Percentiles rank a stretch among this genome's conserved stretches.
phyloP scores from a whole-genome alignment of 331 rosid genomes.

The Malus hybrid region DNA sequence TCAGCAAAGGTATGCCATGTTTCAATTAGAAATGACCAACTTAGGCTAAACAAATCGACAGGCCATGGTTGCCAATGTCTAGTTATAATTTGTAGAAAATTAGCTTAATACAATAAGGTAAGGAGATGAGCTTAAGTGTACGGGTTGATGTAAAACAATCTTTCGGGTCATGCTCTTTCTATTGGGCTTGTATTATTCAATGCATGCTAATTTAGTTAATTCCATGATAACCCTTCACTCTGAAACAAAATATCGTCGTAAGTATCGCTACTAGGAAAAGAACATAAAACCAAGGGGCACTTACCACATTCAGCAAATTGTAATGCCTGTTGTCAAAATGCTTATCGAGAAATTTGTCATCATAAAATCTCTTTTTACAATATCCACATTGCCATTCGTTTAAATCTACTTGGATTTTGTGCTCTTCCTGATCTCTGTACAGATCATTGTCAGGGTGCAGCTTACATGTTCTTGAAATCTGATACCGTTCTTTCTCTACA shows the following conservation, averaged over 20 bases:
- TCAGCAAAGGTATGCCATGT: slow-evolving; percentile 2
- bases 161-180: not conserved
- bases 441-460: slow-evolving; percentile 75
- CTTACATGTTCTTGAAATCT: slow-evolving; percentile 56
- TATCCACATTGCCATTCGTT: slow-evolving; percentile 93
- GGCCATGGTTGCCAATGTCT: not conserved
- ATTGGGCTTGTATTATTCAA: not conserved
- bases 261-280: not conserved
- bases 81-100: not conserved
- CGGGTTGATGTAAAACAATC: not conserved
- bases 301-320: slow-evolving; percentile 56
- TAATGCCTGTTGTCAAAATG: slow-evolving; percentile 72
- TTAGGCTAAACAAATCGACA: not conserved
- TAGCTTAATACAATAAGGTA: not conserved
- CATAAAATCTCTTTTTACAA: slow-evolving; percentile 86
- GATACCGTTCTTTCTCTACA: slow-evolving; percentile 62
- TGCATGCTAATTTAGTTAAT: not conserved
- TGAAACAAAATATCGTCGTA: not conserved
- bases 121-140: not conserved
- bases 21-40: slow-evolving; percentile 4
- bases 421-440: slow-evolving; percentile 84
- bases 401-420: slow-evolving; percentile 58
- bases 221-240: not conserved
- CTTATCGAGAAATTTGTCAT: slow-evolving; percentile 65
- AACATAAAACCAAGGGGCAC: not conserved